These are phyloP conservation scores for Helotiales sp. DNA, from an alignment of 2,329 filamentous ascomycete genomes.

Conservation along the genomic window DNA sequence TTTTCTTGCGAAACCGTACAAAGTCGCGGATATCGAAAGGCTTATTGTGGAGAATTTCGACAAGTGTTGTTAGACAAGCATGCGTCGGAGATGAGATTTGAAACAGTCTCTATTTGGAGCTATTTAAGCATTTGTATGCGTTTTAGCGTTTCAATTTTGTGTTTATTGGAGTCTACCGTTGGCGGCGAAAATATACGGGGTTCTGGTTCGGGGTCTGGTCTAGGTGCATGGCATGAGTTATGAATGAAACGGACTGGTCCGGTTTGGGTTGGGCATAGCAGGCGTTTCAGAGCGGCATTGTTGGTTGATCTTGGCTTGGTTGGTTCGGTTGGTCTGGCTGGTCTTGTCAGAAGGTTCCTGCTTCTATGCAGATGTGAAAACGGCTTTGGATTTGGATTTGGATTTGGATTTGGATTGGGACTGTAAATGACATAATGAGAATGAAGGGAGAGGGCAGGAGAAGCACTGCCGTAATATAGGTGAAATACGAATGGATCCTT, in stretches of 20 bases:
- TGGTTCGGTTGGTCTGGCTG: no score
- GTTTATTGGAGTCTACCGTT: not conserved
- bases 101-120: not conserved
- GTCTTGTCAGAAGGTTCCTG: no score
- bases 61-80: constrained; percentile 1
- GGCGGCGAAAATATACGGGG: not conserved
- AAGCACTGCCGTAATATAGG: no score
- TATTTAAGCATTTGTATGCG: not conserved
- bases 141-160: not conserved
- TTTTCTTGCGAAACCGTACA: constrained; percentile 57
- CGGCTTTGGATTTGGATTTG: no score
- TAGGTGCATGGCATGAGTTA: not conserved
- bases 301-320: no score
- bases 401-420: no score
- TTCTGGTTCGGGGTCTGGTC: no score
- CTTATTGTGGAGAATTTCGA: constrained; percentile 42
- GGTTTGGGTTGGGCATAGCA: not conserved
- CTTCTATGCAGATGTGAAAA: no score
- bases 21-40: constrained; percentile 52
- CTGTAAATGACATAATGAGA: no score
- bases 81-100: not conserved
- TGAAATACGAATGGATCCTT: no score
- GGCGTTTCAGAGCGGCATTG: not conserved
- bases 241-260: no score
- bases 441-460: no score